Percentiles rank a stretch among this genome's conserved stretches.
phyloP scores from a whole-genome alignment of 495 filamentous ascomycete genomes.

The Parathielavia hyrcaniae region DNA sequence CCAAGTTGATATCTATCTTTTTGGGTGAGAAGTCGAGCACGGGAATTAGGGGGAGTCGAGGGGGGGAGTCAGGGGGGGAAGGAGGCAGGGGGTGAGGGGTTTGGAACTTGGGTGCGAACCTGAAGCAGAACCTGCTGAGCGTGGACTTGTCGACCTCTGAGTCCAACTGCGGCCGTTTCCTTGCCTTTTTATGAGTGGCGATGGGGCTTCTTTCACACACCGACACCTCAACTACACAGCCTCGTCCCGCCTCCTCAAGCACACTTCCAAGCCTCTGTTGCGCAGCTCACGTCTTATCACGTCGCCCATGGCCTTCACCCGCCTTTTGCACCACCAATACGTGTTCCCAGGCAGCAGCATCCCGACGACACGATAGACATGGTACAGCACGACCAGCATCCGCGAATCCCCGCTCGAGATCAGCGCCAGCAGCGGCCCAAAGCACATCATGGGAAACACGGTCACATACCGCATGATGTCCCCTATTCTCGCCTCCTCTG shows the following conservation, averaged over 20 bases:
- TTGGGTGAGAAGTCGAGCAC: no score
- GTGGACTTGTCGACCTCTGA: slow-evolving; percentile 29
- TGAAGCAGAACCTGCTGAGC: slow-evolving; percentile 15
- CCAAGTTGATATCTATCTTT: no score
- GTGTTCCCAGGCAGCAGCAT: slow-evolving; percentile 16
- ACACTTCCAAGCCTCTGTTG: slow-evolving; percentile 18
- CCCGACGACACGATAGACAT: slow-evolving; percentile 24
- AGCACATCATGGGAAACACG: slow-evolving; percentile 29
- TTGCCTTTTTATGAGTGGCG: slow-evolving; percentile 8
- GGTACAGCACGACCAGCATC: slow-evolving; percentile 24
- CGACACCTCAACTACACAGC: slow-evolving; percentile 18
- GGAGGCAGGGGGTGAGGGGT: no score
- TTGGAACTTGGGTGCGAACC: background rate
- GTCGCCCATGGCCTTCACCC: slow-evolving; percentile 18
- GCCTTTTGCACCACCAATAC: slow-evolving; percentile 25
- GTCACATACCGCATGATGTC: slow-evolving; percentile 25
- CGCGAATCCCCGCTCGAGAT: slow-evolving; percentile 25
- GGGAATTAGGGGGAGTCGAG: no score
- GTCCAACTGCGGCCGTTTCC: slow-evolving; percentile 24
- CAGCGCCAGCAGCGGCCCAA: slow-evolving; percentile 22
- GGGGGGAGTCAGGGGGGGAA: no score
- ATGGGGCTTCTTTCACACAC: no score
- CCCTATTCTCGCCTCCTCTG: background rate
- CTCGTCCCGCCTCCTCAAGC: slow-evolving; percentile 7
- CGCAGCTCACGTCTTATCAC: slow-evolving; percentile 19